Percentiles rank a stretch among this genome's conserved stretches.
These are phyloP conservation scores for Didymella sp. DNA, from an alignment of 2,329 filamentous ascomycete species.

Conservation along the genomic window DNA sequence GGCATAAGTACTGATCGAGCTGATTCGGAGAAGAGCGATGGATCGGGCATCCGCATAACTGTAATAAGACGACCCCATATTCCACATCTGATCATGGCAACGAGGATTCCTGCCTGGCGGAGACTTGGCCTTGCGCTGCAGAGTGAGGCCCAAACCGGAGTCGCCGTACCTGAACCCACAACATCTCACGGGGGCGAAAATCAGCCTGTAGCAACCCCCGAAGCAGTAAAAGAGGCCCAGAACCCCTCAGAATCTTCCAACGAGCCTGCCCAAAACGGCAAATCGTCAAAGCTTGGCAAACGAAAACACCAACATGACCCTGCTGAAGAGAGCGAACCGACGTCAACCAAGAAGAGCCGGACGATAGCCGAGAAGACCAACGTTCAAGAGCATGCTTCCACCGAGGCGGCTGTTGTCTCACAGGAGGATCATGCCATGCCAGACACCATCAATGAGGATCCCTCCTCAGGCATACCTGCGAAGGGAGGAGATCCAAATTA, in stretches of 20 bases:
- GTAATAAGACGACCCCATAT: conserved; percentile 33
- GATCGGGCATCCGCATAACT: conserved; percentile 26
- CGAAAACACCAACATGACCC: conserved; percentile 42
- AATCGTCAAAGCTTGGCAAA: conserved; percentile 46
- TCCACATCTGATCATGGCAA: conserved; percentile 42
- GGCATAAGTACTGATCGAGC: conserved; percentile 36
- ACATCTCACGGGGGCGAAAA: conserved; percentile 19
- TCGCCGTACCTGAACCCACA: conserved; percentile 33
- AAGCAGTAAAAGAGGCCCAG: conserved; percentile 14
- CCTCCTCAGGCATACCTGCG: conserved; percentile 19
- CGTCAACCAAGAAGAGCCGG: conserved; percentile 27
- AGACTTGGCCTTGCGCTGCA: conserved; percentile 67
- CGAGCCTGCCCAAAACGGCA: conserved; percentile 33
- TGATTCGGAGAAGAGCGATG: conserved; percentile 49
- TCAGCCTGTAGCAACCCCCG: conserved; percentile 18
- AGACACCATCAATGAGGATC: conserved; percentile 12
- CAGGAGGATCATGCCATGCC: conserved; percentile 18
- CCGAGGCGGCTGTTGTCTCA: conserved; percentile 1
- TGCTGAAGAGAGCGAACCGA: conserved; percentile 34
- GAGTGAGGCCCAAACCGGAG: conserved; percentile 53
- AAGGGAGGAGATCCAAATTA: conserved; percentile 49
- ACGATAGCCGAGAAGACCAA: neutral
- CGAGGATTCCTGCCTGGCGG: conserved; percentile 63
- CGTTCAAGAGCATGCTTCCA: neutral
- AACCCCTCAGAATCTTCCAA: conserved; percentile 20